Evolutionary conservation across 164 flowering plant species (phyloP).

Genomic region (Tetrastigma voinierianum): DNA sequence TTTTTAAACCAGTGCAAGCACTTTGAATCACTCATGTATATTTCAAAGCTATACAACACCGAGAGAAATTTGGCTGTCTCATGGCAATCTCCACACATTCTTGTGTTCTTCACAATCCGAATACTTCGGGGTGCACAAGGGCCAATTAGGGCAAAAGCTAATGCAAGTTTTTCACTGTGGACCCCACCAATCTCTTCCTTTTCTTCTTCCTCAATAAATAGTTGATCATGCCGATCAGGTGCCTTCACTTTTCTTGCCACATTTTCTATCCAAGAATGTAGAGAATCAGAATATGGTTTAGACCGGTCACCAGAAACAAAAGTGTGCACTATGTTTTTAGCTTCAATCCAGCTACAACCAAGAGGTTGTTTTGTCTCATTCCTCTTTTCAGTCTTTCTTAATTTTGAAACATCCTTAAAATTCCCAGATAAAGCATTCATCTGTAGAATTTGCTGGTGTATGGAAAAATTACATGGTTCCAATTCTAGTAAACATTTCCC

Average conservation of each 20-base stretch:
- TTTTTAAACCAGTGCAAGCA: slow-evolving; percentile 49
- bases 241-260: slow-evolving; percentile 16
- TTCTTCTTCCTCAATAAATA: slow-evolving; percentile 47
- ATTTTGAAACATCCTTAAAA: slow-evolving; percentile 15
- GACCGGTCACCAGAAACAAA: slow-evolving; percentile 38
- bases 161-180: slow-evolving; percentile 63
- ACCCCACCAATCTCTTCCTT: slow-evolving; percentile 37
- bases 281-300: slow-evolving; percentile 16
- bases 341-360: slow-evolving; percentile 54
- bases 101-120: slow-evolving; percentile 46
- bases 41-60: slow-evolving; percentile 30
- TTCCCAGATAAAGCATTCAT: slow-evolving; percentile 29
- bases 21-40: slow-evolving; percentile 45
- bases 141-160: slow-evolving; percentile 44
- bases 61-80: slow-evolving; percentile 44
- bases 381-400: slow-evolving; percentile 24
- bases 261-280: slow-evolving; percentile 32
- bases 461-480: slow-evolving; percentile 33
- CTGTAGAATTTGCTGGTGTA: slow-evolving; percentile 23
- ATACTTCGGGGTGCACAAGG: slow-evolving; percentile 19
- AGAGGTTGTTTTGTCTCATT: slow-evolving; percentile 9
- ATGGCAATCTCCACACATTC: slow-evolving; percentile 58
- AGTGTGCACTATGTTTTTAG: slow-evolving; percentile 30
- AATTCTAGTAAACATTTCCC: slow-evolving; percentile 40
- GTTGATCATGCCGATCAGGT: slow-evolving; percentile 7